phyloP scores from a whole-genome alignment of 805 yeast genomes.

The Cyberlindnera mrakii region DNA sequence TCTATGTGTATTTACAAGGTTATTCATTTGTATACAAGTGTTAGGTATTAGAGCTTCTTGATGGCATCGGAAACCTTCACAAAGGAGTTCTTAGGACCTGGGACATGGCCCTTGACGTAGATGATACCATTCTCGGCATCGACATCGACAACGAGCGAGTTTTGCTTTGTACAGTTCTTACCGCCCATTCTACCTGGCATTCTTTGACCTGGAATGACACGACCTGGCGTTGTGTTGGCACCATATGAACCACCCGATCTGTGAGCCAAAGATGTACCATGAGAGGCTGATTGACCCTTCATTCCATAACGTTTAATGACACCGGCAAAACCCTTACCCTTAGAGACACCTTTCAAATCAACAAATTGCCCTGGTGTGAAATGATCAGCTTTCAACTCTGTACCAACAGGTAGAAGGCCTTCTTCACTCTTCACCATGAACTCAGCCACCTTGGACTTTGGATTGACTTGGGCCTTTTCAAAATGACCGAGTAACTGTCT shows the following conservation, averaged over 20 bases:
- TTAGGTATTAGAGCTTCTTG: slow-evolving; percentile 26
- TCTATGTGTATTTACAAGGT: slow-evolving; percentile 7
- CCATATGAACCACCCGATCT: slow-evolving; percentile 98
- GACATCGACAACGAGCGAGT: slow-evolving; percentile 68
- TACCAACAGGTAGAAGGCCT: slow-evolving; percentile 72
- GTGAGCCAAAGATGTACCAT: slow-evolving; percentile 91
- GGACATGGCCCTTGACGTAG: slow-evolving; percentile 81
- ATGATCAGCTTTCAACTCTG: slow-evolving; percentile 75
- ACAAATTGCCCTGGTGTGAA: slow-evolving; percentile 79
- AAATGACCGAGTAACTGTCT: slow-evolving; percentile 70
- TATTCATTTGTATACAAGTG: background rate
- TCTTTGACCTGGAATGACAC: slow-evolving; percentile 93
- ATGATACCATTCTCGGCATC: slow-evolving; percentile 79
- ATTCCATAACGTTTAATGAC: slow-evolving; percentile 95
- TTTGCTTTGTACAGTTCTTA: slow-evolving; percentile 64
- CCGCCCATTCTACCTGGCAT: slow-evolving; percentile 99
- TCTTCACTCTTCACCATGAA: slow-evolving; percentile 66
- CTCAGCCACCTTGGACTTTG: slow-evolving; percentile 70
- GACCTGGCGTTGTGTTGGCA: slow-evolving; percentile 91
- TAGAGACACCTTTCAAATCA: slow-evolving; percentile 71
- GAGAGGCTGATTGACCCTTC: slow-evolving; percentile 84
- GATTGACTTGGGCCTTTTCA: slow-evolving; percentile 74
- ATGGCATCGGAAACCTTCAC: slow-evolving; percentile 79
- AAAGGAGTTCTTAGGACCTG: slow-evolving; percentile 77
- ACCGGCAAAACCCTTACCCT: slow-evolving; percentile 97